These are phyloP conservation scores for Carex littledalei DNA, from an alignment of 176 grass and related monocot species.

Conservation along the genomic window DNA sequence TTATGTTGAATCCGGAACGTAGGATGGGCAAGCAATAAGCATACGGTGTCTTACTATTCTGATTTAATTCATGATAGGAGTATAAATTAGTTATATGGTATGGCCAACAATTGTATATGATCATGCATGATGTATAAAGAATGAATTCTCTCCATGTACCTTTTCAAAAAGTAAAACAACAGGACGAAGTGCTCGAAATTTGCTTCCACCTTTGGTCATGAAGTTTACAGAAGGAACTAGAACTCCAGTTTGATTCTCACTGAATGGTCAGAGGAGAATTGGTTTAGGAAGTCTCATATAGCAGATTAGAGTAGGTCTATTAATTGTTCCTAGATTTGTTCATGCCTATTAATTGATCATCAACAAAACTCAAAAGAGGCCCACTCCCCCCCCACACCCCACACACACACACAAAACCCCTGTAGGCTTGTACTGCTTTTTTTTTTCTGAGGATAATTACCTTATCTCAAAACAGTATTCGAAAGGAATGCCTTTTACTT, in stretches of 20 bases:
- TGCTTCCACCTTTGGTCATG: conserved; percentile 34
- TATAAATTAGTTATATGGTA: conserved; percentile 1
- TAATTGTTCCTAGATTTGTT: neutral
- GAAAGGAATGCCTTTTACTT: conserved; percentile 26
- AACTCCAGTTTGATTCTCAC: neutral
- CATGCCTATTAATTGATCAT: neutral
- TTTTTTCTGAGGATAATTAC: neutral
- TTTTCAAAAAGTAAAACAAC: rapidly evolving
- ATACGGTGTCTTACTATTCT: rapidly evolving
- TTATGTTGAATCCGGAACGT: conserved; percentile 39
- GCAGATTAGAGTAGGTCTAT: neutral
- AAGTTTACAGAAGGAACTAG: conserved; percentile 6
- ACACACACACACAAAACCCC: too few species aligned
- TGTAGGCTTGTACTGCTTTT: too few species aligned
- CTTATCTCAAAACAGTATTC: conserved; percentile 41
- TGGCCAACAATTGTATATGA: neutral
- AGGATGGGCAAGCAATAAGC: conserved; percentile 45
- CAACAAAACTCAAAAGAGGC: too few species aligned
- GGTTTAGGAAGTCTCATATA: neutral
- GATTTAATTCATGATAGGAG: neutral
- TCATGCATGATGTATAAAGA: neutral
- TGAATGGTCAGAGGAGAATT: neutral
- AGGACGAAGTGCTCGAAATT: conserved; percentile 13
- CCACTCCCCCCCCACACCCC: too few species aligned
- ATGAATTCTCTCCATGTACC: neutral